Evolutionary conservation across 352 stramenopile species (phyloP).

Genomic region (Thalassiosira mediterranea): DNA sequence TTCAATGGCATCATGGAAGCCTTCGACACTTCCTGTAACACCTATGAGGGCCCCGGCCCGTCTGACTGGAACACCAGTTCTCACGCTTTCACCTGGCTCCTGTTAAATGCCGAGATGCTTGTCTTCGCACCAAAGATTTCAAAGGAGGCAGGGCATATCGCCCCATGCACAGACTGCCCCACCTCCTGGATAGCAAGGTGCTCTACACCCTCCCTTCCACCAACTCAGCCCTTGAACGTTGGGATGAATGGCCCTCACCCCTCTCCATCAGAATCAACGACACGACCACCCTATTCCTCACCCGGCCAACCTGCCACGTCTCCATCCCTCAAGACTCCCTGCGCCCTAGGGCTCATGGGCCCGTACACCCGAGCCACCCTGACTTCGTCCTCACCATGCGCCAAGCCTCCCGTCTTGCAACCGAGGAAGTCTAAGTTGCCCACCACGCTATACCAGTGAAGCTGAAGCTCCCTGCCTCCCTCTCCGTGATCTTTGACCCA

Average conservation of each 20-base stretch:
- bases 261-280: slow-evolving; percentile 10
- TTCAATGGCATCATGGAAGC: no score
- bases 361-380: slow-evolving; percentile 14
- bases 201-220: slow-evolving; percentile 19
- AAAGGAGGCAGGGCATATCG: slow-evolving; percentile 19
- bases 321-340: slow-evolving; percentile 4
- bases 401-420: neutral
- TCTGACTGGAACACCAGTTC: no score
- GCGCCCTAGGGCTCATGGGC: slow-evolving; percentile 11
- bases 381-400: slow-evolving; percentile 44
- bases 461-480: neutral
- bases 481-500: neutral
- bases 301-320: neutral
- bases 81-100: no score
- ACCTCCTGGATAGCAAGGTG: slow-evolving; percentile 15
- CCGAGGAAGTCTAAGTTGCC: neutral
- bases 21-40: no score
- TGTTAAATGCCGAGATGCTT: no score
- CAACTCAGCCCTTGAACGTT: neutral
- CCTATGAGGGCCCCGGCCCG: no score
- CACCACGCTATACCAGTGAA: neutral
- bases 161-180: slow-evolving; percentile 11
- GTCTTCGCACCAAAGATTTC: no score
- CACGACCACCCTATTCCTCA: slow-evolving; percentile 2
- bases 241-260: slow-evolving; percentile 4